Conservation (phyloP, 148 eudicot genomes). For the Rhododendron williamsianum region DNA sequence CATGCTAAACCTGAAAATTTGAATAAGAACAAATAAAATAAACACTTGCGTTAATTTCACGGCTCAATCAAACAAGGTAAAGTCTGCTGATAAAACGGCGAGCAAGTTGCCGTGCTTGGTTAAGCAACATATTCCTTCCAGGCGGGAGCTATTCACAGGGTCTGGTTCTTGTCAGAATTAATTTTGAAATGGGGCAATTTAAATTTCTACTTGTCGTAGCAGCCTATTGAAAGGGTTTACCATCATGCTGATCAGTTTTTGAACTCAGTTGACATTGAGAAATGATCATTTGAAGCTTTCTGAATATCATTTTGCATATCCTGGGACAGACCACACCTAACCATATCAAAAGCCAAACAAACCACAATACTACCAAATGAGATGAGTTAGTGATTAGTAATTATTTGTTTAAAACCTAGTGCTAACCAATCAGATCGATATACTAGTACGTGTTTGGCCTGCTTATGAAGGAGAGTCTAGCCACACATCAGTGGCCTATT, state of each 20-base stretch:
- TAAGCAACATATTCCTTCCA: neutral
- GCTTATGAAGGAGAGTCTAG: neutral
- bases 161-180: neutral
- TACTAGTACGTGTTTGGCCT: neutral
- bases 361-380: neutral
- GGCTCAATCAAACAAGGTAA: neutral
- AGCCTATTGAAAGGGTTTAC: neutral
- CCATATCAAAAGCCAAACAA: neutral
- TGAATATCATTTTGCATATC: neutral
- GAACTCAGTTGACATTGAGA: neutral
- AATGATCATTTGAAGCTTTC: neutral
- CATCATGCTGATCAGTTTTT: neutral
- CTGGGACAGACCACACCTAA: neutral
- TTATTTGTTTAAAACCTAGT: neutral
- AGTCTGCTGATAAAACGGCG: neutral
- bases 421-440: neutral
- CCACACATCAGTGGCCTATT: neutral
- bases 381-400: neutral
- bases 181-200: neutral
- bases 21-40: neutral
- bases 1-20: neutral
- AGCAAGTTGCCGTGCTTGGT: neutral
- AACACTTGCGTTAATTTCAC: neutral
- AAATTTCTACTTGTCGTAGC: neutral
- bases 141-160: neutral